Evolutionary conservation across 2,329 filamentous ascomycete species (phyloP).

Genomic region (Aspergillus calidoustus): DNA sequence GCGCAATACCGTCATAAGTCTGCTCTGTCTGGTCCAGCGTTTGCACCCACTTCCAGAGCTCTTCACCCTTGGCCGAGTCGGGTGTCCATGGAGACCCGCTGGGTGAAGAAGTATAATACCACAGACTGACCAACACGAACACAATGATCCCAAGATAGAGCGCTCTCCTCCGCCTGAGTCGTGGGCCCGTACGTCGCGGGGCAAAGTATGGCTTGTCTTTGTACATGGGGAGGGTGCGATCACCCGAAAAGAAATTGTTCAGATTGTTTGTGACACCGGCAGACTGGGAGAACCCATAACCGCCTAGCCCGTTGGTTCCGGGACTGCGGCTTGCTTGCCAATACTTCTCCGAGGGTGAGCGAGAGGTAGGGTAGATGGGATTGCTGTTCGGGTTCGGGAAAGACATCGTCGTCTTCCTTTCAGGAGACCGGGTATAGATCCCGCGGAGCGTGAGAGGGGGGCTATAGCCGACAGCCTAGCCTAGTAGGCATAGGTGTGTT

Average conservation of each 20-base stretch:
- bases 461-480: not conserved
- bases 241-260: slow-evolving; percentile 65
- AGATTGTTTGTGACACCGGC: slow-evolving; percentile 65
- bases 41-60: slow-evolving; percentile 62
- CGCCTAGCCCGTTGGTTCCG: slow-evolving; percentile 47
- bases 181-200: slow-evolving; percentile 59
- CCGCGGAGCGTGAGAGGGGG: not conserved
- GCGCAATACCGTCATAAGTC: slow-evolving; percentile 29
- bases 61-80: slow-evolving; percentile 44
- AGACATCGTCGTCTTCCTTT: slow-evolving; percentile 37
- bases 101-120: slow-evolving; percentile 58
- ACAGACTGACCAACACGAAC: slow-evolving; percentile 63
- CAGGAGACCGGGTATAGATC: not conserved
- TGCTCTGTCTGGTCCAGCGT: slow-evolving; percentile 51
- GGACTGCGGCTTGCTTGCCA: slow-evolving; percentile 62
- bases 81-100: slow-evolving; percentile 26
- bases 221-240: slow-evolving; percentile 84
- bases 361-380: slow-evolving; percentile 54
- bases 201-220: slow-evolving; percentile 91
- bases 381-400: slow-evolving; percentile 69
- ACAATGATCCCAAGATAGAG: slow-evolving; percentile 59
- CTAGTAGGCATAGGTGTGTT: slow-evolving; percentile 15
- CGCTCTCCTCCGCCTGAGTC: slow-evolving; percentile 68
- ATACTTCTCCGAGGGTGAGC: slow-evolving; percentile 51
- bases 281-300: slow-evolving; percentile 42